Percentiles rank a stretch among this genome's conserved stretches.
These are phyloP conservation scores for Sarocladium oryzae DNA, from an alignment of 2,329 filamentous ascomycete genomes.

Conservation along the genomic window DNA sequence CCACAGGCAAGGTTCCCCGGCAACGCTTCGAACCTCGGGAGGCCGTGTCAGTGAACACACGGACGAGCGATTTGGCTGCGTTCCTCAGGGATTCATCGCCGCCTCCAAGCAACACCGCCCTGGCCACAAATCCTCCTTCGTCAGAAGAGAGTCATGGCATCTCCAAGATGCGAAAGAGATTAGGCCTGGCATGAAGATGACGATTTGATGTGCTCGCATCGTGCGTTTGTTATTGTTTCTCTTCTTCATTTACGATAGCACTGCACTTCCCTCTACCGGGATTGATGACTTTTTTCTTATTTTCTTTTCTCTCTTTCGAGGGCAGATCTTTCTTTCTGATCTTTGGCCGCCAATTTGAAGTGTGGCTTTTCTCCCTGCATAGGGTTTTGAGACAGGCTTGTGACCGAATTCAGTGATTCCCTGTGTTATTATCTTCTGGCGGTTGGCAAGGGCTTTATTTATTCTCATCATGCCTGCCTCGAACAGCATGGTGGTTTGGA, in stretches of 20 bases:
- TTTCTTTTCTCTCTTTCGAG: background rate
- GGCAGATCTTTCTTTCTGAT: background rate
- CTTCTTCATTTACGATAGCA: background rate
- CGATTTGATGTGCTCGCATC: background rate
- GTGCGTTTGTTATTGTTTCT: too few species aligned
- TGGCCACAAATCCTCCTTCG: slow-evolving; percentile 13
- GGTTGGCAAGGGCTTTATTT: too few species aligned
- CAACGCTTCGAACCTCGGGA: slow-evolving; percentile 55
- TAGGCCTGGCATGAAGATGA: slow-evolving; percentile 19
- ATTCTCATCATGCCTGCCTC: too few species aligned
- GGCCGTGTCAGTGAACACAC: slow-evolving; percentile 43
- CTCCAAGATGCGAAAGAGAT: slow-evolving; percentile 44
- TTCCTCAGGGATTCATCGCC: slow-evolving; percentile 67
- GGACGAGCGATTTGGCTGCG: slow-evolving; percentile 65
- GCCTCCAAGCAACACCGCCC: slow-evolving; percentile 34
- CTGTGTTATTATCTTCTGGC: background rate
- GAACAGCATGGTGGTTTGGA: too few species aligned
- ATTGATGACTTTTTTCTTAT: too few species aligned
- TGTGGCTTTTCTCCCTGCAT: background rate
- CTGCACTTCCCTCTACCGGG: too few species aligned
- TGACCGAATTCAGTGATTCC: background rate
- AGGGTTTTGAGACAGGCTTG: background rate
- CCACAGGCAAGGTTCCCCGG: slow-evolving; percentile 38
- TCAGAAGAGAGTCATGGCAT: slow-evolving; percentile 34
- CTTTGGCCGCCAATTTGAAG: background rate